Conservation (phyloP, 441 rosid species). For the Populus tomentosa region DNA sequence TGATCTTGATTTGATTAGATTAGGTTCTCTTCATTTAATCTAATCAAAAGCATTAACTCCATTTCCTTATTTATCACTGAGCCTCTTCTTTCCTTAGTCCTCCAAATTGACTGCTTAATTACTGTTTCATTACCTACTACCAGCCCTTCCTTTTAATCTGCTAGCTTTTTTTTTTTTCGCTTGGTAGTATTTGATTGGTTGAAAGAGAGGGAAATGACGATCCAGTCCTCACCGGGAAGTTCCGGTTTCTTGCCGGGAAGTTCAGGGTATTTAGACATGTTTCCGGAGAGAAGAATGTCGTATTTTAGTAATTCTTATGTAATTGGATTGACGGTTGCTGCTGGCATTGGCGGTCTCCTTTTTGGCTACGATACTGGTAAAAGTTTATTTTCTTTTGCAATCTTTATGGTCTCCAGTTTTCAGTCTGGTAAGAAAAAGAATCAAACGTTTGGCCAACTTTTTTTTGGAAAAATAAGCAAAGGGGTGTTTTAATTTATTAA, state of each 20-base stretch:
- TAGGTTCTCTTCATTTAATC: background rate
- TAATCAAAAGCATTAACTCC: background rate
- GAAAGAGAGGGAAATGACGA: slow-evolving; percentile 32
- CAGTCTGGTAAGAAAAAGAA: background rate
- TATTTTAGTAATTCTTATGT: slow-evolving; percentile 65
- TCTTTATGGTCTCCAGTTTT: background rate
- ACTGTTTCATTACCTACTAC: background rate
- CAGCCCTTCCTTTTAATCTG: background rate
- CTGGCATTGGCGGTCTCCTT: slow-evolving; percentile 87
- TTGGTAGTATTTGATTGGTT: no score
- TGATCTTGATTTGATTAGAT: no score
- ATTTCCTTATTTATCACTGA: background rate
- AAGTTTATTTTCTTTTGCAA: background rate
- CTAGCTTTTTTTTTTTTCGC: no score
- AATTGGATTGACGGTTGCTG: slow-evolving; percentile 60
- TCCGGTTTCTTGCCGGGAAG: slow-evolving; percentile 88
- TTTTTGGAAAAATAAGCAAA: background rate
- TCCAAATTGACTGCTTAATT: background rate
- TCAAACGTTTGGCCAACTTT: background rate
- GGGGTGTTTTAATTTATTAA: background rate
- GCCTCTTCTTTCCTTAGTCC: background rate
- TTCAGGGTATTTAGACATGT: slow-evolving; percentile 78
- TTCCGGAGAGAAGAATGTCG: slow-evolving; percentile 84
- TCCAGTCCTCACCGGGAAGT: slow-evolving; percentile 59
- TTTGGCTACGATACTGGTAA: slow-evolving; percentile 94